phyloP scores from a whole-genome alignment of 106 monocot species.

The Iris macrosiphon region DNA sequence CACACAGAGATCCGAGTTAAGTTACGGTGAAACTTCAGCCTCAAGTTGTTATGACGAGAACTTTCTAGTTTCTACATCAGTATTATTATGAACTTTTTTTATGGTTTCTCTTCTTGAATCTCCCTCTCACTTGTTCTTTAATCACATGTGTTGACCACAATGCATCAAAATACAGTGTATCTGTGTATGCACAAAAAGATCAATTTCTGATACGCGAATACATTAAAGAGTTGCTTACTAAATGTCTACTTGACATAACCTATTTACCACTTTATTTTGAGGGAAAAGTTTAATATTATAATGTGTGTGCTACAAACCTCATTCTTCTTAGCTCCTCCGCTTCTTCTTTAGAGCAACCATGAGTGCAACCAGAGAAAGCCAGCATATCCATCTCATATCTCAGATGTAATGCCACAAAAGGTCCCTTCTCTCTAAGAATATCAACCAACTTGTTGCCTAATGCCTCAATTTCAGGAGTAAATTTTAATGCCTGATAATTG shows the following conservation, averaged over 20 bases:
- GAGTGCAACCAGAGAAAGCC: conserved; percentile 92
- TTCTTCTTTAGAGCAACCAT: conserved; percentile 77
- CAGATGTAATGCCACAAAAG: conserved; percentile 86
- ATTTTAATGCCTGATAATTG: conserved; percentile 86
- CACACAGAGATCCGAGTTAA: too few species aligned
- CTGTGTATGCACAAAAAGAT: too few species aligned
- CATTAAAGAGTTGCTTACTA: too few species aligned
- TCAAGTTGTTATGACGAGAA: too few species aligned
- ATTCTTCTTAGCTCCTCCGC: conserved; percentile 77
- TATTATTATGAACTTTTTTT: too few species aligned
- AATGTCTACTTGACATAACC: not conserved
- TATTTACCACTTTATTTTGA: not conserved
- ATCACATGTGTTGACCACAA: too few species aligned
- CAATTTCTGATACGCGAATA: too few species aligned
- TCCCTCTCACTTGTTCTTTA: too few species aligned
- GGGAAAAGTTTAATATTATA: not conserved
- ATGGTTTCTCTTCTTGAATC: too few species aligned
- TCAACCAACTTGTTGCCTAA: conserved; percentile 74
- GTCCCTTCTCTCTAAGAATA: conserved; percentile 46
- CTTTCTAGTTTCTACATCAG: too few species aligned
- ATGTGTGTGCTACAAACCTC: conserved; percentile 46
- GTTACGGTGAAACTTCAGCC: too few species aligned
- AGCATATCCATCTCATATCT: conserved; percentile 99
- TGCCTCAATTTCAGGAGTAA: conserved; percentile 75
- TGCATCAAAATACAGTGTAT: too few species aligned